Percentiles rank a stretch among this genome's conserved stretches.
phyloP scores from a whole-genome alignment of 2,329 filamentous ascomycete genomes.

The Elsinoe australis region DNA sequence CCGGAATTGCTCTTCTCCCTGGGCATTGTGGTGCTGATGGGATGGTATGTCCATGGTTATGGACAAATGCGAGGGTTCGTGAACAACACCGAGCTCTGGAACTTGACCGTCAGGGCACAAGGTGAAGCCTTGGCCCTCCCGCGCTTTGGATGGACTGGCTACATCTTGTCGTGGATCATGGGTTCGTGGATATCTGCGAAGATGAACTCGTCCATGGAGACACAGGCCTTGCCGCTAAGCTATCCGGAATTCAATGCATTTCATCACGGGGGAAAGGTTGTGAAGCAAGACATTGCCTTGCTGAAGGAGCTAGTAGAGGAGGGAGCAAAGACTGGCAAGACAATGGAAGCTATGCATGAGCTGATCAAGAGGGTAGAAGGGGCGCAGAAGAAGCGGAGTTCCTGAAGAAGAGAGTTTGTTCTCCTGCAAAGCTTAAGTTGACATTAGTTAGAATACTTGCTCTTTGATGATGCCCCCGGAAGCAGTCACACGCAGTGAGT shows the following conservation, averaged over 20 bases:
- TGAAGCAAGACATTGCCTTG: not conserved
- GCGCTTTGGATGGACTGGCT: not conserved
- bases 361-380: no score
- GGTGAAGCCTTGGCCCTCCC: not conserved
- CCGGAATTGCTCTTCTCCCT: not conserved
- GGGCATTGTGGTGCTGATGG: not conserved
- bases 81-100: not conserved
- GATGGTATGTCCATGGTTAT: not conserved
- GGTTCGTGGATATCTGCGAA: not conserved
- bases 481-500: no score
- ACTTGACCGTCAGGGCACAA: not conserved
- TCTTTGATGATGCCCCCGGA: no score
- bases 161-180: not conserved
- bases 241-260: slow-evolving; percentile 6
- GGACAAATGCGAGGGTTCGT: not conserved
- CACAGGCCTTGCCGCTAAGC: not conserved
- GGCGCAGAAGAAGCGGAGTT: no score
- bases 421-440: no score
- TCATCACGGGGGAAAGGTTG: not conserved
- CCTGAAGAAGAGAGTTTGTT: no score
- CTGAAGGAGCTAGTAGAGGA: not conserved
- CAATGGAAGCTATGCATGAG: no score
- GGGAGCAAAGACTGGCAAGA: slow-evolving; percentile 2
- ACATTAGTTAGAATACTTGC: no score
- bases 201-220: not conserved